Conservation (phyloP, 768 basidiomycete species). For the Podaxis sp. region DNA sequence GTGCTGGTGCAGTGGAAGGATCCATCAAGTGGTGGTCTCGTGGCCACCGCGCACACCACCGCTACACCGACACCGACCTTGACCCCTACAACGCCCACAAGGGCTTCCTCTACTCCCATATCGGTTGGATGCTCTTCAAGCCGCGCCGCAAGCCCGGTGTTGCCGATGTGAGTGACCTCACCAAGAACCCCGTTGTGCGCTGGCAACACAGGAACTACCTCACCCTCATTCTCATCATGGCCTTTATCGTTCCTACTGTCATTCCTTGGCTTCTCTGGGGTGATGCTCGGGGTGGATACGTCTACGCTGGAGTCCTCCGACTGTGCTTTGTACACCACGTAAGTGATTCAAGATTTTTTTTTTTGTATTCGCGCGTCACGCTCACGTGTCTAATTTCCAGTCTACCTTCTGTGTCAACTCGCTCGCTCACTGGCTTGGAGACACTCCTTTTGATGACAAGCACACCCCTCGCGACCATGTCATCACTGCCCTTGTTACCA, state of each 20-base stretch:
- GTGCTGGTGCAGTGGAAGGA: conserved; percentile 92
- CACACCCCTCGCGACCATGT: conserved; percentile 90
- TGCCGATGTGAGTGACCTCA: conserved; percentile 86
- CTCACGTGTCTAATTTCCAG: conserved; percentile 34
- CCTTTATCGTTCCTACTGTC: conserved; percentile 70
- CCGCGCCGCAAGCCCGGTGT: conserved; percentile 87
- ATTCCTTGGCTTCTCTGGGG: conserved; percentile 83
- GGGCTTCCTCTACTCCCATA: conserved; percentile 83
- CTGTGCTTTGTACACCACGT: conserved; percentile 88
- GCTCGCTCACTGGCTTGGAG: conserved; percentile 94
- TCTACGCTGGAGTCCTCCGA: conserved; percentile 80
- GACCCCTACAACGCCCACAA: conserved; percentile 95
- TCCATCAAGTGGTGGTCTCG: conserved; percentile 99
- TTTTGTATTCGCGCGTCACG: neutral
- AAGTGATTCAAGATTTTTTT: conserved; percentile 28
- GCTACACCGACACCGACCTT: conserved; percentile 95
- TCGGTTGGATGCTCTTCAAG: conserved; percentile 94
- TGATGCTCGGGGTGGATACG: conserved; percentile 82
- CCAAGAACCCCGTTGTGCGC: conserved; percentile 72
- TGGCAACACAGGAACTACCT: conserved; percentile 91
- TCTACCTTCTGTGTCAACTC: conserved; percentile 98
- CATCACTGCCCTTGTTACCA: conserved; percentile 85
- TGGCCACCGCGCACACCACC: conserved; percentile 96
- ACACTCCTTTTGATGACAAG: conserved; percentile 92
- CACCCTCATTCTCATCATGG: conserved; percentile 66